Base-by-base conservation (phyloP, 805 yeast species). In the Clavispora carvajalis region DNA sequence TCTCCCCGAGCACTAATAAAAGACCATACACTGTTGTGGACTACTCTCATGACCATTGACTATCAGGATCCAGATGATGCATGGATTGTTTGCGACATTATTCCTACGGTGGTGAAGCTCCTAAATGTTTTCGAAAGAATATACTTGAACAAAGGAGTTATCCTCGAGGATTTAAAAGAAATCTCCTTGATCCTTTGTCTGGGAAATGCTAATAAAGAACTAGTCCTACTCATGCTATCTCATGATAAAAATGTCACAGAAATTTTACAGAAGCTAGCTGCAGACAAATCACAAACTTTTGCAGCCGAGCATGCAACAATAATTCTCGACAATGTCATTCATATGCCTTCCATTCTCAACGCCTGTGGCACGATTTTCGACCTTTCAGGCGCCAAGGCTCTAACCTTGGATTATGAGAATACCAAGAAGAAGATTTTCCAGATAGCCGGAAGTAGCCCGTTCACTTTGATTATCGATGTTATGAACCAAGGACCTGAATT, bases 381-480 rank as follows among this genome's bases (percentile, higher is more conserved):
- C 19, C 16, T 28, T 7, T 18, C 31, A 5, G 31, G 31, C 1
- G 31, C 31, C 12, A 28, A 28, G 16, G 12, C 10, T 7, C 10
- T 28, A 15, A 15, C 19, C 12, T 12, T 16, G 19, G 16, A 10
- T 10, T 28, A 15, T 16, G 19, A 12, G 9, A 28, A 7, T 16
- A 18, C 9, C 10, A 12, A 22, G 9, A 19, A n/a, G 8, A 13
- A 33, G 5, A 19, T 22, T 10, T 47, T 36, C 21, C 43, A 39
- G 9, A 25, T 45, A 8, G 48, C 51, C 8, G 41, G 36, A 13
- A 43, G 24, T 10, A 34, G 28, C 5, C 54, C 54, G 0, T 43
- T 47, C 21, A 39, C 37, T 11, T 45, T 44, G 23, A 33, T 44
- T 4, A 22, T 46, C 11, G 54, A 51, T 24, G 25, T 47, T 18